Evolutionary conservation across 225 moss, liverwort and hornwort species (phyloP), one percentile per base, ranked within the genome.

Genomic region (Straminergon stramineum): DNA sequence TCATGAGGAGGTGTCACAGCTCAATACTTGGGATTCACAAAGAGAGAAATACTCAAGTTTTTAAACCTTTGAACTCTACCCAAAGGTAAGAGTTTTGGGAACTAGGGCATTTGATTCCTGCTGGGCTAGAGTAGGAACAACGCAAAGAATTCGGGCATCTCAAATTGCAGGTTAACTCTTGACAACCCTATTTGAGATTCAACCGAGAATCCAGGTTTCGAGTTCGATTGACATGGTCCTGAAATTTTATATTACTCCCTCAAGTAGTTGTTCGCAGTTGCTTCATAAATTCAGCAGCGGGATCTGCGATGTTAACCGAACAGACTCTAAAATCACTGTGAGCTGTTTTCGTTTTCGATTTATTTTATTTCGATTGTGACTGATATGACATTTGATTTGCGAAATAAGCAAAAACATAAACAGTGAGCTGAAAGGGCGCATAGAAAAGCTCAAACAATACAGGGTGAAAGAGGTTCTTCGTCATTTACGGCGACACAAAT

Each of bases 161-260:
- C n/a, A n/a, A n/a, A n/a, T n/a, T n/a, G n/a, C n/a, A n/a, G n/a
- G n/a, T n/a, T n/a, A n/a, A n/a, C n/a, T n/a, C n/a, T n/a, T n/a
- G n/a, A n/a, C n/a, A n/a, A n/a, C n/a, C n/a, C n/a, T 65, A 35
- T 32, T 13, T 35, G 11, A 20, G 43, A 34, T 52, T 76, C 20
- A 0, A 32, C 8, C 0, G 1, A 76, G 8, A 32, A 76, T 53
- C 21, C 10, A 24, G 0, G 10, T 2, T 23, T 2, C 3, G 0
- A 35, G 2, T 37, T 37, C 1, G 1, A 56, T 56, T 8, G 16
- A 10, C 15, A 24, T 24, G 3, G 10, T 16, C 24, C 2, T 56
- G 0, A 56, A 78, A 37, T 13, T 51, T 34, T 53, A 76, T 7
- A 76, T 52, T 52, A 21, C 5, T 34, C 8, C 30, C 11, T 52